Conservation (phyloP, 176 grass and related monocot species). For the Zea mays region Zm-B73-REFERENCE-NAM-5.0 NC_050104.1:136044501-136045000, state of each 20-base stretch:
- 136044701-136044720: neutral
- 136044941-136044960: slow-evolving; percentile 10
- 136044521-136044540: neutral
- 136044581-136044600: neutral
- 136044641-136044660: slow-evolving; percentile 1
- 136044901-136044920: neutral
- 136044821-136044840: neutral
- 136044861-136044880: too few species aligned
- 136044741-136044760: neutral
- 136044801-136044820: neutral
- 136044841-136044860: slow-evolving; percentile 8
- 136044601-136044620: neutral
- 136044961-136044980: slow-evolving; percentile 18
- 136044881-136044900: too few species aligned
- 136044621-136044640: slow-evolving; percentile 21
- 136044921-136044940: neutral
- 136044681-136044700: neutral
- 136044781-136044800: slow-evolving; percentile 9
- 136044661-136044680: neutral
- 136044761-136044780: neutral
- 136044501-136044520: neutral
- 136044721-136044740: neutral
- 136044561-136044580: neutral
- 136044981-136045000: slow-evolving; percentile 17
- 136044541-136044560: neutral